Percentiles rank a stretch among this genome's conserved stretches.
Evolutionary conservation across 495 filamentous ascomycete genomes (phyloP).

Genomic region (Sphaerosporella brunnea): DNA sequence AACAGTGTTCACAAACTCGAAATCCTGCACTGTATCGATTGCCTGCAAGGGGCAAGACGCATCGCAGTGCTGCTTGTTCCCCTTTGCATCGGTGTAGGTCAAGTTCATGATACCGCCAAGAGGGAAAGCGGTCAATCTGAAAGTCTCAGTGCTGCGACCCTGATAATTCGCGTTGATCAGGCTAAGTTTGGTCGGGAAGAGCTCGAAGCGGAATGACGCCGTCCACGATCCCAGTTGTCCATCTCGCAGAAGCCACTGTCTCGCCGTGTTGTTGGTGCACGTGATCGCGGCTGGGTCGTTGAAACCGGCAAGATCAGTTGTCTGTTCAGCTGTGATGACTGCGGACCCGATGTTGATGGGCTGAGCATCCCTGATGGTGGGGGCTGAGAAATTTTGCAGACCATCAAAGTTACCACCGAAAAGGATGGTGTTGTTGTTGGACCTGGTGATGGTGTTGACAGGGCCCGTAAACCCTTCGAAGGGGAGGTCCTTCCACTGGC

Average conservation of each 20-base stretch:
- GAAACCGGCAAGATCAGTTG: slow-evolving; percentile 45
- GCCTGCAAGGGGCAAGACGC: slow-evolving; percentile 61
- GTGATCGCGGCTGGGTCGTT: slow-evolving; percentile 67
- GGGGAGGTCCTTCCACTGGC: slow-evolving; percentile 66
- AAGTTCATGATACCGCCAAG: slow-evolving; percentile 92
- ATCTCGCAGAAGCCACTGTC: slow-evolving; percentile 73
- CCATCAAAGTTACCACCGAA: slow-evolving; percentile 88
- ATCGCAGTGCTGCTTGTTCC: slow-evolving; percentile 50
- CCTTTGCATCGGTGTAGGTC: slow-evolving; percentile 66
- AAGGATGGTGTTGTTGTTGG: slow-evolving; percentile 61
- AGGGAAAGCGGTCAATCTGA: slow-evolving; percentile 63
- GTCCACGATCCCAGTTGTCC: slow-evolving; percentile 60
- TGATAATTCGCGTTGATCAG: slow-evolving; percentile 78
- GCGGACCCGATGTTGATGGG: slow-evolving; percentile 68
- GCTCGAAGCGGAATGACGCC: slow-evolving; percentile 64
- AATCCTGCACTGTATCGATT: slow-evolving; percentile 59
- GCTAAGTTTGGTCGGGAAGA: slow-evolving; percentile 66
- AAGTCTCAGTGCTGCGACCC: slow-evolving; percentile 71
- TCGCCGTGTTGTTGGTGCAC: slow-evolving; percentile 53
- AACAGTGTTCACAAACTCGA: slow-evolving; percentile 68
- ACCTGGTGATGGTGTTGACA: slow-evolving; percentile 68
- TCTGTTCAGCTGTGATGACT: slow-evolving; percentile 46
- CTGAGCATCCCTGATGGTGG: slow-evolving; percentile 46
- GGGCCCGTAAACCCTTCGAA: slow-evolving; percentile 93
- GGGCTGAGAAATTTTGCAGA: slow-evolving; percentile 57